Base-by-base conservation (phyloP, 2,329 filamentous ascomycete genomes). In the Claviceps capensis region DNA sequence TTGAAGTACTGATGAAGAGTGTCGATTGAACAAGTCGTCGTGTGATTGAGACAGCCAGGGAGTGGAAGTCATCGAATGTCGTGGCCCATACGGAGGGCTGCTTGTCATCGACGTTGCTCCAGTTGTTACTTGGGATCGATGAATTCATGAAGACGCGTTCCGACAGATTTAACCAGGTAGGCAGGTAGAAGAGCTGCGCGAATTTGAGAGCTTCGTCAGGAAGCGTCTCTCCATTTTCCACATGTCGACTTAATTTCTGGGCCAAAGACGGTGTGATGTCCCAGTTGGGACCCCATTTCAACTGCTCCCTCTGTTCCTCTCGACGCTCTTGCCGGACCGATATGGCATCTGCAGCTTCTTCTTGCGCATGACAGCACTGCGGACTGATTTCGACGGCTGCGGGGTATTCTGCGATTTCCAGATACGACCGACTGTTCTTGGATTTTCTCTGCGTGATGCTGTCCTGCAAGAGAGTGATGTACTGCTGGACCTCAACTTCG, bases 111-210 rank as follows among this genome's bases (percentile, higher is more conserved):
- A 86, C 59, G 41, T 71, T 72, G 37, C 69, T 71, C 87, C 86
- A 94, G 62, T 87, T 89, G 52, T 79, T 75, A 51, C 81, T 78
- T 13, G 73, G 68, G 43, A 77, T 70, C 2, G 71, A 64, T 13
- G 75, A 74, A 54, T 90, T 91, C 87, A 94, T 91, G 63, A 91
- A 93, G 1, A 90, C 59, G 1, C 72, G 71, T 46, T 77, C 72
- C 0, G 85, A 83, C 4, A 93, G 70, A 5, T 68, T 65, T 4
- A 90, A 66, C 79, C 85, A 88, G 9, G 68, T 72, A 2, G 68
- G 65, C 2, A 82, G 61, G 45, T 77, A 69, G 46, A 93, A 79
- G 0, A 91, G 62, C 17, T 71, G 65, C 2, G 76, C 69, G 48
- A 79, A 77, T 1, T 73, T 71, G 16, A 77, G 62, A 2, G 70